Base-by-base conservation (phyloP, 495 filamentous ascomycete genomes). In the Lasiosphaeris hirsuta region DNA sequence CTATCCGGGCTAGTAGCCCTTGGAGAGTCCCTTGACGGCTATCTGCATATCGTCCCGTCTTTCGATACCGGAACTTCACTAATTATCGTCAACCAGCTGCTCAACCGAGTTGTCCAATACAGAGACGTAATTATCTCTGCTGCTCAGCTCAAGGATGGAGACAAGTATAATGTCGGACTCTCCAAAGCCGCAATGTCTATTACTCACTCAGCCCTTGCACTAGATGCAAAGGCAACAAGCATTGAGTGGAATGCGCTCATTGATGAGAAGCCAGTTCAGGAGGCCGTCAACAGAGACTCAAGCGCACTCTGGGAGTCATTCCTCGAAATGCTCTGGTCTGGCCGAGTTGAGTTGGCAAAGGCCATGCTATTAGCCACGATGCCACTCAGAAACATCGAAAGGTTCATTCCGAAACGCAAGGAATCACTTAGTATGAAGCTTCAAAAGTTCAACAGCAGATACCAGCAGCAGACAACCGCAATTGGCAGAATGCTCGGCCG, bases 271-370 rank as follows among this genome's bases (percentile, higher is more conserved):
- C 71, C 79, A 10, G 77, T 92, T n/a, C 85, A 90, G 39, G 80
- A 87, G 54, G 84, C 85, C 18, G 75, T 85, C 11, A 81, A 79
- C 48, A 81, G 84, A 5, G 82, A 87, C 58, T 87, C 86, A 0
- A 75, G 83, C 3, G 70, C 76, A 1, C 83, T 95, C 33, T 96
- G 92, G 92, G 85, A 90, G 61, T 79, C 82, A 1, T 85, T 91
- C 35, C 75, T 92, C 34, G 78, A 83, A 50, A 80, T 85, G 57
- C 80, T 96, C 35, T 79, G 84, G 63, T 75, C 78, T 36, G 79
- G 83, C 7, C 84, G 86, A 55, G 60, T 85, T 15, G 78, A 77
- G 2, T 75, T 96, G 7, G 90, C 89, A 10, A 85, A 78, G 30
- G 81, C 80, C 34, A 84, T 90, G 60, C 68, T 96, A n/a, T 71